Conservation (phyloP, 139 green algal species). For the Yamagishiella unicocca region DNA sequence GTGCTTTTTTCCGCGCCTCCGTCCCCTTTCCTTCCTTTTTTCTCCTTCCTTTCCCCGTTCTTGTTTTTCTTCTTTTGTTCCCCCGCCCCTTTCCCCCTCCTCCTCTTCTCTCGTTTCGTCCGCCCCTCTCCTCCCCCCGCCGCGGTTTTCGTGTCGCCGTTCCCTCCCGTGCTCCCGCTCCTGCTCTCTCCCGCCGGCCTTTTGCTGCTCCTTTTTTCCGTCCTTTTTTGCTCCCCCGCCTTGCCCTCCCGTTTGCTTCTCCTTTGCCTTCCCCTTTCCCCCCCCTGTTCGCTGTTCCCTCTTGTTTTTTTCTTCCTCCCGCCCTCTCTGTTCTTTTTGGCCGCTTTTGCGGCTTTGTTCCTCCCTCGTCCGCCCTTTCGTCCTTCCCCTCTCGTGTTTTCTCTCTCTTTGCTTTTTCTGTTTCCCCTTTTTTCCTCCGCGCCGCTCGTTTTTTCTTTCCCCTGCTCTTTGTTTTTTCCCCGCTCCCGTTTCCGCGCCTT, state of each 20-base stretch:
- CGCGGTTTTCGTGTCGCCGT: background rate
- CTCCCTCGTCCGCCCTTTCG: background rate
- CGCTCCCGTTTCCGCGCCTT: background rate
- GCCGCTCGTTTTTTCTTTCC: background rate
- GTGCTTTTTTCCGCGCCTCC: background rate
- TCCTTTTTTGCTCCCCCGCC: background rate
- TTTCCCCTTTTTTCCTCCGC: background rate
- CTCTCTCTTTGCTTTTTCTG: background rate
- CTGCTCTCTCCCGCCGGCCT: background rate
- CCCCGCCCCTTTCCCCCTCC: background rate
- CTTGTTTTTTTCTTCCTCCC: background rate
- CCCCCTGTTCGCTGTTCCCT: background rate
- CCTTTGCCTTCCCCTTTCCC: background rate
- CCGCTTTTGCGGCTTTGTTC: no score
- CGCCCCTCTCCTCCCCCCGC: background rate
- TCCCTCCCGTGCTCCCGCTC: background rate
- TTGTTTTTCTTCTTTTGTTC: background rate
- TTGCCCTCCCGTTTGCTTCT: background rate
- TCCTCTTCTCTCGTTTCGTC: background rate
- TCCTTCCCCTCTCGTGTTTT: background rate
- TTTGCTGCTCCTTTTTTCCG: background rate
- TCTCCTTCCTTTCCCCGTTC: background rate
- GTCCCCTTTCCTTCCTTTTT: background rate
- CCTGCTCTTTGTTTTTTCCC: background rate
- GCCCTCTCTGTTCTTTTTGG: no score